Evolutionary conservation across 345 rosid genomes (phyloP), one percentile per base, ranked within the genome.

Genomic region (Camelina hispida): DNA sequence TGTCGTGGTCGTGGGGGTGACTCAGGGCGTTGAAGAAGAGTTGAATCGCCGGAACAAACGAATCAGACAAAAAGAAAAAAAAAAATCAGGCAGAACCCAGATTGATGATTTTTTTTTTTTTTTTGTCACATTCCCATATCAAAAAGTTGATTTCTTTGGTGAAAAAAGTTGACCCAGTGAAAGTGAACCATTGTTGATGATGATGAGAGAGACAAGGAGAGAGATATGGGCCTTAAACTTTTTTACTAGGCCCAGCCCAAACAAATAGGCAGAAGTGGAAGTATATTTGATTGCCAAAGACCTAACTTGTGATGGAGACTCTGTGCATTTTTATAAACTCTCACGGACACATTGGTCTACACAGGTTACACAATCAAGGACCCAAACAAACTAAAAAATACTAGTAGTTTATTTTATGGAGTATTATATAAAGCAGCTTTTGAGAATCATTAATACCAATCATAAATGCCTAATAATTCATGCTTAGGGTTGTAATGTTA

Each of bases 121-220:
- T n/a, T 74, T 60, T 40, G 73, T 53, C 69, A 76, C 64, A 76
- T 76, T 76, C 79, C 75, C 23, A 34, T 54, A 76, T 69, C 80
- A 28, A 46, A 69, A 70, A 61, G 65, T 60, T 11, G 51, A 71
- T 71, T 60, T 69, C 50, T 23, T 23, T 47, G 32, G 28, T 20
- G 44, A n/a, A 17, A 28, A 34, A 16, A 34, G 62, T 71, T 48
- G 51, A 61, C 68, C 75, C 75, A 60, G 59, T 59, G 13, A 69
- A 70, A n/a, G n/a, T n/a, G n/a, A n/a, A 4, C 30, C 30, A 28
- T 28, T 43, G 43, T 69, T 4, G 22, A 20, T 20, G 9, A 59
- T 6, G 22, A 14, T n/a, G 30, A 30, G 47, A 57, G 63, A 55
- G 7, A 43, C 0, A 42, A 1, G 6, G 2, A 30, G 30, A 28